phyloP scores from a whole-genome alignment of 2,329 filamentous ascomycete genomes.

The Didymella segeticola region DNA sequence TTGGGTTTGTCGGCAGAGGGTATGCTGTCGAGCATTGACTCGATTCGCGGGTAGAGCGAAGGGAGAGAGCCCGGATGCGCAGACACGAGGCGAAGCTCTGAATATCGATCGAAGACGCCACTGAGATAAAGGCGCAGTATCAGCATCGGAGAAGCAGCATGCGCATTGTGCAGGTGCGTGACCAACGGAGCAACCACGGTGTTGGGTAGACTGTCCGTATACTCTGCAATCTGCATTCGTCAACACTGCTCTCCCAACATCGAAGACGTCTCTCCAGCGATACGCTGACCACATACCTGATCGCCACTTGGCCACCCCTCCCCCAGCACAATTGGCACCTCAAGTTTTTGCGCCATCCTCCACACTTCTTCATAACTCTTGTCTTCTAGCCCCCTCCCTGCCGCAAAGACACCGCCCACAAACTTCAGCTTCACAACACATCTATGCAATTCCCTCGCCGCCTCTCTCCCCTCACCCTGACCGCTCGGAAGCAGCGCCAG shows the following conservation, averaged over 20 bases:
- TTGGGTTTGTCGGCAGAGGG: slow-evolving; percentile 25
- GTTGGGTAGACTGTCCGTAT: slow-evolving; percentile 19
- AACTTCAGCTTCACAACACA: slow-evolving; percentile 56
- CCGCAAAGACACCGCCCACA: slow-evolving; percentile 57
- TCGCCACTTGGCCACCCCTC: slow-evolving; percentile 26
- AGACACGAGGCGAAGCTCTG: slow-evolving; percentile 61
- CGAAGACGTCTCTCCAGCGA: not conserved
- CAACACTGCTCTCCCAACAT: not conserved
- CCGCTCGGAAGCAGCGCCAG: slow-evolving; percentile 51
- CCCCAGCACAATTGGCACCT: slow-evolving; percentile 47
- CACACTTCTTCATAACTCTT: slow-evolving; percentile 54
- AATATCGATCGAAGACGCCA: slow-evolving; percentile 63
- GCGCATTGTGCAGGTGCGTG: slow-evolving; percentile 54
- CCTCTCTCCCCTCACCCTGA: slow-evolving; percentile 35
- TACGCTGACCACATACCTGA: slow-evolving; percentile 20
- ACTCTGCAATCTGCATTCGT: slow-evolving; percentile 21
- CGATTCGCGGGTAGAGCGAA: slow-evolving; percentile 60
- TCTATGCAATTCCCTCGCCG: slow-evolving; percentile 48
- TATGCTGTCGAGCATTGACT: slow-evolving; percentile 31
- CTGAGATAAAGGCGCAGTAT: slow-evolving; percentile 59
- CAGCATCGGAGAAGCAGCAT: slow-evolving; percentile 58
- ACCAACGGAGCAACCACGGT: slow-evolving; percentile 23
- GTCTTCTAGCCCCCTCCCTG: slow-evolving; percentile 51
- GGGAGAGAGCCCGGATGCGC: slow-evolving; percentile 62
- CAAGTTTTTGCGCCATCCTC: slow-evolving; percentile 46